Evolutionary conservation across 768 basidiomycete genomes (phyloP).

Genomic region (Cubamyces lactineus): DNA sequence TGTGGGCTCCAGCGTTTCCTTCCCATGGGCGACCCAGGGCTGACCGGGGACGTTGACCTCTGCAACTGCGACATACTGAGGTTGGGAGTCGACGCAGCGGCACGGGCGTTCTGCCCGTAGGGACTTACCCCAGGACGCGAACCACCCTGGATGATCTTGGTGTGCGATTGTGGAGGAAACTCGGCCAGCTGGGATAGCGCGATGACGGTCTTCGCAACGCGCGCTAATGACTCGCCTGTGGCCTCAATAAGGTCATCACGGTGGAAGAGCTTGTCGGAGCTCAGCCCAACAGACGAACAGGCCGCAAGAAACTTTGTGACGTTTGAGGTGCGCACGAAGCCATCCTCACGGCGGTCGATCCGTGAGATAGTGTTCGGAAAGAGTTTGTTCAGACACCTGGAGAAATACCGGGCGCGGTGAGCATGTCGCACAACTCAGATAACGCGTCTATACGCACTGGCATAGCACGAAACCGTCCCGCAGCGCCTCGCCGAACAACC

Average conservation of each 20-base stretch:
- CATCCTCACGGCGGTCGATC: conserved; percentile 68
- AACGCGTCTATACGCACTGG: conserved; percentile 63
- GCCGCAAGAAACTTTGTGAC: conserved; percentile 79
- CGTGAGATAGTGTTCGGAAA: conserved; percentile 61
- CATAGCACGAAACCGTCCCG: conserved; percentile 87
- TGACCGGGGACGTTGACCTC: conserved; percentile 40
- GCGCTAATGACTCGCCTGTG: conserved; percentile 61
- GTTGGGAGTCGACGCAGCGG: conserved; percentile 67
- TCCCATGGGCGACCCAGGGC: conserved; percentile 39
- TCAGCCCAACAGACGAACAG: conserved; percentile 67
- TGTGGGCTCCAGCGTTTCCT: conserved; percentile 57
- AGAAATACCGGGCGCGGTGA: neutral
- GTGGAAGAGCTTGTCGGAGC: conserved; percentile 65
- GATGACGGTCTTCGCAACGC: conserved; percentile 76
- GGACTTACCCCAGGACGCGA: conserved; percentile 20
- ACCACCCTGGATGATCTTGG: conserved; percentile 48
- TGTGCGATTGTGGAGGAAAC: conserved; percentile 47
- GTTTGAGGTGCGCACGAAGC: conserved; percentile 68
- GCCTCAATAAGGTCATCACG: conserved; percentile 69
- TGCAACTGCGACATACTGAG: conserved; percentile 39
- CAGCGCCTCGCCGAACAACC: conserved; percentile 72
- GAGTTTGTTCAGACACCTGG: conserved; percentile 80
- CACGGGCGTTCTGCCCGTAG: conserved; percentile 46
- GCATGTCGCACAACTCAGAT: neutral
- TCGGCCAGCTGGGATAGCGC: conserved; percentile 68